phyloP scores from a whole-genome alignment of 148 eudicot species.

The Cornus controversa region DNA sequence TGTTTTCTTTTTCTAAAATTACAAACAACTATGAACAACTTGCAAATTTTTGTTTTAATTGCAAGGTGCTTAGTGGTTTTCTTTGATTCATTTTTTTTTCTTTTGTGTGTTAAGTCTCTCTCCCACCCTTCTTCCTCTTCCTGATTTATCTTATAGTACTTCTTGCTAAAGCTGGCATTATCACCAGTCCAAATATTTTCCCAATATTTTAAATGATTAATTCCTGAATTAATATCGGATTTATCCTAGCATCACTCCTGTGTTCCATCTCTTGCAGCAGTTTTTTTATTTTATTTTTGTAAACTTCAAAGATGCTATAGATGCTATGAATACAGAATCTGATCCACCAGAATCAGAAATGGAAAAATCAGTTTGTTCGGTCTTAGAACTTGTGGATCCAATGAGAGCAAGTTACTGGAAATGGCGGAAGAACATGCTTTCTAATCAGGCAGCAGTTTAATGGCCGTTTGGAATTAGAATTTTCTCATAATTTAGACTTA shows the following conservation, averaged over 20 bases:
- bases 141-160: too few relatives aligned
- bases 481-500: too few relatives aligned
- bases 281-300: neutral
- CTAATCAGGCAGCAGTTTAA: constrained; percentile 23
- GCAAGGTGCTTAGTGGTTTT: too few relatives aligned
- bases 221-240: too few relatives aligned
- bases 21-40: too few relatives aligned
- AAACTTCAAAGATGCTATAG: constrained; percentile 55
- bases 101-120: too few relatives aligned
- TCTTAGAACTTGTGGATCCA: constrained; percentile 67
- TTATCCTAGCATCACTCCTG: neutral
- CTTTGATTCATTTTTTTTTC: too few relatives aligned
- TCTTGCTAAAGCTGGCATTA: neutral
- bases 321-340: constrained; percentile 41
- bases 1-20: too few relatives aligned
- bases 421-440: constrained; percentile 67
- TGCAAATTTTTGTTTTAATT: too few relatives aligned
- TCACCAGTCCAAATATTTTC: neutral
- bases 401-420: constrained; percentile 80
- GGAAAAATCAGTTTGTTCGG: constrained; percentile 53
- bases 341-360: constrained; percentile 37
- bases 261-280: neutral
- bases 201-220: too few relatives aligned
- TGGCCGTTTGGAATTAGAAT: too few relatives aligned
- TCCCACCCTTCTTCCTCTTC: too few relatives aligned